phyloP scores from a whole-genome alignment of 2,329 filamentous ascomycete species.

The Ceratocystis alfenasii region DNA sequence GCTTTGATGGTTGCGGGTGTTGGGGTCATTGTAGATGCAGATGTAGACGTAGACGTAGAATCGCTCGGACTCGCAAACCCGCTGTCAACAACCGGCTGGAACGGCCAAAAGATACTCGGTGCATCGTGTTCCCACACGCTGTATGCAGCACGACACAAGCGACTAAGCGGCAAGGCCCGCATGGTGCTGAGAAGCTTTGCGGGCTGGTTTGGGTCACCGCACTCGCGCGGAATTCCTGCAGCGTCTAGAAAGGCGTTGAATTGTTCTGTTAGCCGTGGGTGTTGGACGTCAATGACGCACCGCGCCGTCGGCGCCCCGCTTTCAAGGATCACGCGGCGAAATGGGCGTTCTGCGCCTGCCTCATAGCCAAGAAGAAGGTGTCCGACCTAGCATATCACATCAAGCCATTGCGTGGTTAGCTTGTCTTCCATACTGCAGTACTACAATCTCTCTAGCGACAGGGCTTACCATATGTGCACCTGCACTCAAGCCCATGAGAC shows the following conservation, averaged over 20 bases:
- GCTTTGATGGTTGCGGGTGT: conserved; percentile 33
- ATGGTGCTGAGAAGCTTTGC: conserved; percentile 26
- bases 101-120: conserved; percentile 44
- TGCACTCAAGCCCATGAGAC: conserved; percentile 49
- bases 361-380: conserved; percentile 50
- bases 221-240: conserved; percentile 14
- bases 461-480: conserved; percentile 47
- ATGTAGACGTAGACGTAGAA: conserved; percentile 29
- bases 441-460: not conserved
- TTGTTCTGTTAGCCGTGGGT: conserved; percentile 46
- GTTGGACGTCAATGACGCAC: conserved; percentile 40
- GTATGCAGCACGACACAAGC: not conserved
- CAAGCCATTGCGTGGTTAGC: conserved; percentile 18
- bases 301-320: conserved; percentile 46
- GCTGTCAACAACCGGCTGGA: conserved; percentile 57
- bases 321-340: conserved; percentile 44
- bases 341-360: conserved; percentile 33
- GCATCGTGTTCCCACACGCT: not conserved
- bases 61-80: conserved; percentile 31
- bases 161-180: conserved; percentile 36
- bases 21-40: conserved; percentile 28
- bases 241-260: conserved; percentile 37
- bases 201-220: conserved; percentile 32
- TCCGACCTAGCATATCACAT: conserved; percentile 39
- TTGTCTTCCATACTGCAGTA: conserved; percentile 8